Percentiles rank a stretch among this genome's conserved stretches.
Evolutionary conservation across 495 filamentous ascomycete genomes (phyloP).

Genomic region (Hypoxylon cercidicola): DNA sequence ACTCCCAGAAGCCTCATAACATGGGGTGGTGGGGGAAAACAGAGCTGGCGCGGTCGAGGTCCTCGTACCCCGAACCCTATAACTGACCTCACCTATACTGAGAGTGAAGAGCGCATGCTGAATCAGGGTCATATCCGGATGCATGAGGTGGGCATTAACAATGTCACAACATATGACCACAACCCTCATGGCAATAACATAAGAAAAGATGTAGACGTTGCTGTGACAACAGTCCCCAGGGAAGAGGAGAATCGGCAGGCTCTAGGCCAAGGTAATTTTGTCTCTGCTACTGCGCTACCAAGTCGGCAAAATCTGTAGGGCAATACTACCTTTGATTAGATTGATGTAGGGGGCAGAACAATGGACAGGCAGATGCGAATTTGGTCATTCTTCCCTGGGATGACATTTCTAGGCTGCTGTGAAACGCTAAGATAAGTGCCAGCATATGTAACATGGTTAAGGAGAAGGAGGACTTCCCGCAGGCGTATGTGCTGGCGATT

Average conservation of each 20-base stretch:
- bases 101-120: slow-evolving; percentile 4
- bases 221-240: neutral
- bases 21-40: slow-evolving; percentile 1
- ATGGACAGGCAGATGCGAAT: too few species aligned
- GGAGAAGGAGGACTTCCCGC: too few species aligned
- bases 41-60: neutral
- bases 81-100: neutral
- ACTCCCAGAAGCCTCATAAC: slow-evolving; percentile 5
- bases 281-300: neutral
- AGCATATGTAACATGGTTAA: too few species aligned
- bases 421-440: too few species aligned
- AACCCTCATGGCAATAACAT: slow-evolving; percentile 2
- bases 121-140: neutral
- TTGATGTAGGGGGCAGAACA: too few species aligned
- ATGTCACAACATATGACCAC: neutral
- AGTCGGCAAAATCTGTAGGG: too few species aligned
- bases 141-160: neutral
- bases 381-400: too few species aligned
- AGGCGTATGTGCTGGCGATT: too few species aligned
- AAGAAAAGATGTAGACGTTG: neutral
- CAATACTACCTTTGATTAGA: too few species aligned
- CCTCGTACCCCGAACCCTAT: neutral
- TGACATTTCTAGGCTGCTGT: too few species aligned
- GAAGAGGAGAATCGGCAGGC: neutral
- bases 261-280: neutral